phyloP scores from a whole-genome alignment of 2,329 filamentous ascomycete species.

The Bimuria novae-zelandiae region DNA sequence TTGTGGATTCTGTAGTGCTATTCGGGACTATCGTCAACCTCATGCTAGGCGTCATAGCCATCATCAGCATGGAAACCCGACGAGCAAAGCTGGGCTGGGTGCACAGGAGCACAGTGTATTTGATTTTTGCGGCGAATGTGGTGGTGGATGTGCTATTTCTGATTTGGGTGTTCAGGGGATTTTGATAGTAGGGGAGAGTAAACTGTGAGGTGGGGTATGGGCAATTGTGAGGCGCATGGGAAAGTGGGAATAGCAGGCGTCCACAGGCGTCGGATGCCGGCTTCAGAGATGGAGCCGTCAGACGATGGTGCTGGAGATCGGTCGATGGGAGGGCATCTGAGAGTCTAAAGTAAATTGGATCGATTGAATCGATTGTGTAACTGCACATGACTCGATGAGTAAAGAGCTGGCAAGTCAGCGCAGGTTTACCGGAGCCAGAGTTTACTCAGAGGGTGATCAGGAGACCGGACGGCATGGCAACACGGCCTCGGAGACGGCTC shows the following conservation, averaged over 20 bases:
- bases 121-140: slow-evolving; percentile 30
- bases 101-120: slow-evolving; percentile 35
- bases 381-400: background rate
- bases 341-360: background rate
- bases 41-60: slow-evolving; percentile 39
- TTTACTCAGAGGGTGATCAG: too few species aligned
- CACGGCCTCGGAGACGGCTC: too few species aligned
- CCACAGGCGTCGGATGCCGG: background rate
- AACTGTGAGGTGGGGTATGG: background rate
- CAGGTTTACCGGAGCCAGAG: background rate
- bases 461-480: too few species aligned
- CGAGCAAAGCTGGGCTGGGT: slow-evolving; percentile 36
- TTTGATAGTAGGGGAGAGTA: background rate
- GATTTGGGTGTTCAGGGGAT: slow-evolving; percentile 30
- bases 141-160: slow-evolving; percentile 36
- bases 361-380: background rate
- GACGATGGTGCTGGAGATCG: background rate
- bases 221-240: background rate
- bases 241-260: background rate
- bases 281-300: background rate
- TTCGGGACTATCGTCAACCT: slow-evolving; percentile 71
- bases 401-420: too few species aligned
- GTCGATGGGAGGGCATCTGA: background rate
- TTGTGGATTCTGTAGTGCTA: slow-evolving; percentile 74
- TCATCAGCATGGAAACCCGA: slow-evolving; percentile 39